A percentile compares a stretch with the other conserved stretches of the same genome.
Evolutionary conservation across 2,329 filamentous ascomycete genomes (phyloP).

Genomic region (Fusarium sp.): DNA sequence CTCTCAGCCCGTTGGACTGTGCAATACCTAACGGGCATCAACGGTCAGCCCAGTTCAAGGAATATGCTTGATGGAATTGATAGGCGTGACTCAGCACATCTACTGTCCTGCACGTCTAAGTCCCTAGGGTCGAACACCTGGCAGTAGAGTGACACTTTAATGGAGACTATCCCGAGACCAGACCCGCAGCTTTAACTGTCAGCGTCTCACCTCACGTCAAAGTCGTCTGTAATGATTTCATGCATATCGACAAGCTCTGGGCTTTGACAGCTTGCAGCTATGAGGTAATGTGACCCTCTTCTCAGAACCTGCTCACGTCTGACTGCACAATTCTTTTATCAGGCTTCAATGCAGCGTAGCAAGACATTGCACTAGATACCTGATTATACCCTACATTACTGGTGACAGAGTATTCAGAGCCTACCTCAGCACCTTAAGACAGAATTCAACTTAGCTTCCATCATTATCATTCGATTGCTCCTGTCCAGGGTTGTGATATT

Average conservation of each 20-base stretch:
- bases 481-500: background rate
- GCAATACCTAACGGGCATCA: constrained; percentile 24
- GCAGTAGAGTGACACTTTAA: constrained; percentile 4
- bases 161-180: constrained; percentile 18
- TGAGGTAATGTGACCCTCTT: constrained; percentile 3
- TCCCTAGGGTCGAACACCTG: background rate
- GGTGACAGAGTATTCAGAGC: no score
- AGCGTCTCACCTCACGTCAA: constrained; percentile 8
- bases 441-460: background rate
- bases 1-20: constrained; percentile 12
- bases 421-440: background rate
- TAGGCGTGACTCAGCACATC: constrained; percentile 5
- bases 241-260: constrained; percentile 3
- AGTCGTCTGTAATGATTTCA: constrained; percentile 8
- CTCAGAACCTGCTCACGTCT: background rate
- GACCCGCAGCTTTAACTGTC: constrained; percentile 5
- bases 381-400: background rate
- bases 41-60: constrained; percentile 6
- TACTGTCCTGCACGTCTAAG: background rate
- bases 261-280: constrained; percentile 4
- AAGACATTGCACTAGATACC: background rate
- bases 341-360: constrained; percentile 13
- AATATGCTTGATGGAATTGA: constrained; percentile 10
- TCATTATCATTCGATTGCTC: constrained; percentile 1
- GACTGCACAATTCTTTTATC: background rate